Conservation (phyloP, 2,329 filamentous ascomycete genomes). For the Daldinia sp. region DNA sequence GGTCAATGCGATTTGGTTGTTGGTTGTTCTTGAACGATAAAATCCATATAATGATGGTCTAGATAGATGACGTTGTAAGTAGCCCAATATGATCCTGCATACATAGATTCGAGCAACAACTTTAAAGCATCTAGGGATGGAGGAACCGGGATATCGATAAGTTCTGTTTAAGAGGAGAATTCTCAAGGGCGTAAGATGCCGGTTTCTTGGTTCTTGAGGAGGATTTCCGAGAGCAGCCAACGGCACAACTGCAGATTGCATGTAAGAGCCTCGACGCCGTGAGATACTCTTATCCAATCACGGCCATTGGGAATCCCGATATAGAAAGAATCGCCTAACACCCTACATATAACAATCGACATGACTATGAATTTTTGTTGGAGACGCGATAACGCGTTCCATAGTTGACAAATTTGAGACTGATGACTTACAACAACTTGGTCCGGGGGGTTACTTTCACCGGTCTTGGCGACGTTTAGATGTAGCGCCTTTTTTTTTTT, state of each 20-base stretch:
- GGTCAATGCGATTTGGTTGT: background rate
- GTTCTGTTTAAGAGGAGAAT: background rate
- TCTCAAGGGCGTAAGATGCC: background rate
- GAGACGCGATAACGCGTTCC: slow-evolving; percentile 11
- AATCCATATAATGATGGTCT: background rate
- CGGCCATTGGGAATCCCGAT: slow-evolving; percentile 5
- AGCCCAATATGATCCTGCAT: no score
- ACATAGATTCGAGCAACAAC: background rate
- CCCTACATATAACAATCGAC: background rate
- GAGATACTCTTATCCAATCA: slow-evolving; percentile 19
- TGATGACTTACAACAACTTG: background rate
- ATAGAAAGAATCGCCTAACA: slow-evolving; percentile 12
- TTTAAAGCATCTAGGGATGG: background rate
- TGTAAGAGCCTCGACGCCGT: slow-evolving; percentile 10
- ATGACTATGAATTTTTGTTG: background rate
- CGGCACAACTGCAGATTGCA: slow-evolving; percentile 5
- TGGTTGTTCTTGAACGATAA: background rate
- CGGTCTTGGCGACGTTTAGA: background rate
- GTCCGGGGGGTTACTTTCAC: background rate
- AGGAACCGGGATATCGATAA: background rate
- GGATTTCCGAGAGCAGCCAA: slow-evolving; percentile 1
- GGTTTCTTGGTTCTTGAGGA: background rate
- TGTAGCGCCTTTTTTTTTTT: background rate
- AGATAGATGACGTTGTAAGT: background rate
- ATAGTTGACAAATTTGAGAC: background rate